Evolutionary conservation across 768 basidiomycete species (phyloP), one percentile per base, ranked within the genome.

Genomic region (Mycena epipterygia): DNA sequence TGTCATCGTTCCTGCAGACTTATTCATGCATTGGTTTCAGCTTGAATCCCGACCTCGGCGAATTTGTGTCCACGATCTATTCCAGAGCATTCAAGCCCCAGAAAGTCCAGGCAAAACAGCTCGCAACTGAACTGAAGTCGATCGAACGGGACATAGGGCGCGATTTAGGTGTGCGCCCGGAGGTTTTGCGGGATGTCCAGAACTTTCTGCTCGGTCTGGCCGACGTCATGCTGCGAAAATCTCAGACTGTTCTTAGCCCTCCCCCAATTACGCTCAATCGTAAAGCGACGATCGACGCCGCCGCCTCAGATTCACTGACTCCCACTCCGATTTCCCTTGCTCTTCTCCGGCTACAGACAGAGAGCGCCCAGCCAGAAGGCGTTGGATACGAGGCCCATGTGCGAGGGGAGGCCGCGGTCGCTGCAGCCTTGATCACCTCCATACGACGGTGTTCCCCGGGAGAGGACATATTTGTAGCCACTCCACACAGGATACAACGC

Each of bases 11-110:
- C 19, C 7, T 68, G 44, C 61, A 29, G n/a, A 14, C 29, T 58
- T 25, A 44, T 23, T 61, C 30, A 61, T 2, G 23, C 8, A 48
- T 5, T 48, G n/a, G 25, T 33, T 46, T 0, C 55, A 88, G 87
- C 49, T 76, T 89, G 51, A 89, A 88, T 65, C 83, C 85, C 3
- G 87, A 89, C 65, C 78, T 89, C 12, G 86, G 86, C n/a, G 85
- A 85, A 58, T 89, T 88, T 70, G 84, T 89, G 5, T 84, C 86
- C 0, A 87, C 85, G 0, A 89, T 88, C 29, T 89, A 89, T 71
- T 81, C 83, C 5, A 78, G 83, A 33, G 80, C 82, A 29, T 87
- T 88, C 75, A 86, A 83, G 64, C 81, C 86, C 0, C 85, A 87
- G 76, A 89, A 87, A 66, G 74, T 79, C 3, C 86, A 88, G 72